Evolutionary conservation across 2,329 filamentous ascomycete genomes (phyloP).

Genomic region (Elsinoe batatas): DNA sequence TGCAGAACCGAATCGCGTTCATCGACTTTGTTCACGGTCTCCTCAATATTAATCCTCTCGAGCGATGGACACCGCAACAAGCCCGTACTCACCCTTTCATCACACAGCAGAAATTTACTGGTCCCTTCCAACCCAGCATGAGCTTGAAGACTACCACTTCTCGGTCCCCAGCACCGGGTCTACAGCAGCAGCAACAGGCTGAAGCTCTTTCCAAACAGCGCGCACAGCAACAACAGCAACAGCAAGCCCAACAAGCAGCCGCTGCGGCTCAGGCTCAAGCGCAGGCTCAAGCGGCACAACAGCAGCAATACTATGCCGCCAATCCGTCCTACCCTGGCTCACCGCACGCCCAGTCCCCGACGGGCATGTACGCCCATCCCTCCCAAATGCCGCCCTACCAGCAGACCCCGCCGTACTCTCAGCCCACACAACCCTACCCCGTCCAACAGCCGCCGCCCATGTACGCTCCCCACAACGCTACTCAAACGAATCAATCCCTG

Average conservation of each 20-base stretch:
- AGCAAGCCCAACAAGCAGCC: slow-evolving; percentile 30
- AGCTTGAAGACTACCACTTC: slow-evolving; percentile 84
- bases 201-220: slow-evolving; percentile 90
- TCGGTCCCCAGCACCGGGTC: slow-evolving; percentile 81
- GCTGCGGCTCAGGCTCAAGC: slow-evolving; percentile 18
- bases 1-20: slow-evolving; percentile 94
- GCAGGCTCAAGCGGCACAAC: slow-evolving; percentile 48
- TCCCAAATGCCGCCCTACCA: slow-evolving; percentile 68
- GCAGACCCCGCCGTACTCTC: slow-evolving; percentile 38
- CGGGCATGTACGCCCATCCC: slow-evolving; percentile 60
- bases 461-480: slow-evolving; percentile 31
- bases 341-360: slow-evolving; percentile 21
- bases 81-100: slow-evolving; percentile 97
- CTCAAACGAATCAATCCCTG: slow-evolving; percentile 52
- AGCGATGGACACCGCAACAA: slow-evolving; percentile 95
- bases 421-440: slow-evolving; percentile 48
- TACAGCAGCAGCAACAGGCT: slow-evolving; percentile 90
- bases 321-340: slow-evolving; percentile 36
- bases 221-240: slow-evolving; percentile 48
- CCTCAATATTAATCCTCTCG: slow-evolving; percentile 87
- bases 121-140: slow-evolving; percentile 93
- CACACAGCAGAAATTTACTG: slow-evolving; percentile 94
- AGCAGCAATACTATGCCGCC: slow-evolving; percentile 30
- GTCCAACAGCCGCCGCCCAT: slow-evolving; percentile 40
- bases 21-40: slow-evolving; percentile 96